Evolutionary conservation across 495 filamentous ascomycete species (phyloP), one percentile per base, ranked within the genome.

Genomic region (Penicillium ochrochloron): DNA sequence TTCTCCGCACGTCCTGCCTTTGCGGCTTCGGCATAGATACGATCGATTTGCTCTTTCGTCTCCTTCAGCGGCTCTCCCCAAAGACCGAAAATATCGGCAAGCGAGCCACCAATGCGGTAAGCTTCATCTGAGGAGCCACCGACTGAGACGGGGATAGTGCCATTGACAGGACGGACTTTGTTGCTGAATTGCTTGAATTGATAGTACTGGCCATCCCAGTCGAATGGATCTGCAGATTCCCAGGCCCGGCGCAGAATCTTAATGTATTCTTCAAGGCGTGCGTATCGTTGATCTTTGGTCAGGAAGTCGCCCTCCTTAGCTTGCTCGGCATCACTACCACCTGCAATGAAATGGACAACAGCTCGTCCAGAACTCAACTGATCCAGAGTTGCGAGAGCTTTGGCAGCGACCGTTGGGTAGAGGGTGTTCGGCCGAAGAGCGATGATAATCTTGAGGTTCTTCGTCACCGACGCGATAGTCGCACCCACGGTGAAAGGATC

Each of bases 41-140:
- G 78, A 63, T 83, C 81, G 66, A 85, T 83, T 64, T 85, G 83
- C 58, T 83, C 73, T 69, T 82, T 82, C 0, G 82, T 84, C 57
- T 85, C 82, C 70, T 84, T 84, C 1, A 85, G 69, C 2, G 83
- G 83, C 60, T 85, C 83, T 14, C 83, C 83, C 83, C 83, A 85
- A 8, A 85, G 76, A 1, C 83, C 83, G 69, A 85, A 85, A 53
- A 85, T 85, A 59, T 85, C 83, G 11, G 75, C 82, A 1, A 84
- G 75, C 0, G 76, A 74, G 34, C 83, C 83, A 23, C 83, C 83
- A 46, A 85, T 73, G 21, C 82, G 76, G 64, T 85, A 85, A 1
- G 83, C 83, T 17, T 81, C 83, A 35, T 80, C 80, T 0, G 81
- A 83, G 4, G 82, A 84, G 0, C 83, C 83, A 10, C 83, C 83